Evolutionary conservation across 305 asterid genomes (phyloP).

Genomic region (Plantago lanceolata): DNA sequence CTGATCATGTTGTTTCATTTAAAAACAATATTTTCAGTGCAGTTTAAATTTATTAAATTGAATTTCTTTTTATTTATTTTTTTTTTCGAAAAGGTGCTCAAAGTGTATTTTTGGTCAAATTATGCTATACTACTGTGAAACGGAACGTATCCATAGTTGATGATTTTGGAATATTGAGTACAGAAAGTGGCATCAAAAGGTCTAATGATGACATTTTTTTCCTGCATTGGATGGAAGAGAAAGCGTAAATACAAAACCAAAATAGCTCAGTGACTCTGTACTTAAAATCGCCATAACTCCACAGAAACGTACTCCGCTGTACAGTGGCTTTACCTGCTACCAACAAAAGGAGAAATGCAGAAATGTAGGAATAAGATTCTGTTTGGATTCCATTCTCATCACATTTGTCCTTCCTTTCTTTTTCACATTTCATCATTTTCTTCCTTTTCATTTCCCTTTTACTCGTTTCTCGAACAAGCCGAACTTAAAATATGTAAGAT

Average conservation of each 20-base stretch:
- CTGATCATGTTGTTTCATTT: too few relatives aligned
- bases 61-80: too few relatives aligned
- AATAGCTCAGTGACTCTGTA: neutral
- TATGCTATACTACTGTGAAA: too few relatives aligned
- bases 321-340: constrained; percentile 15
- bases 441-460: neutral
- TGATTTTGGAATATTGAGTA: neutral
- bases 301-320: constrained; percentile 15
- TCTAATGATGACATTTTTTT: constrained; percentile 3
- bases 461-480: too few relatives aligned
- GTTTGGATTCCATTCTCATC: constrained; percentile 11
- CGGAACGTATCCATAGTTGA: neutral
- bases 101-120: neutral
- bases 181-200: neutral
- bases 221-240: neutral
- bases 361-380: neutral
- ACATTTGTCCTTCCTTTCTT: neutral
- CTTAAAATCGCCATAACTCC: constrained; percentile 20
- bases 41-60: too few relatives aligned
- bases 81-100: too few relatives aligned
- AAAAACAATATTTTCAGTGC: too few relatives aligned
- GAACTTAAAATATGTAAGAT: too few relatives aligned
- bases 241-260: too few relatives aligned
- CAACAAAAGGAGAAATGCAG: neutral
- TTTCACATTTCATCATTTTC: constrained; percentile 1